phyloP scores from a whole-genome alignment of 2,329 filamentous ascomycete genomes.

The Colletotrichum sp. region DNA sequence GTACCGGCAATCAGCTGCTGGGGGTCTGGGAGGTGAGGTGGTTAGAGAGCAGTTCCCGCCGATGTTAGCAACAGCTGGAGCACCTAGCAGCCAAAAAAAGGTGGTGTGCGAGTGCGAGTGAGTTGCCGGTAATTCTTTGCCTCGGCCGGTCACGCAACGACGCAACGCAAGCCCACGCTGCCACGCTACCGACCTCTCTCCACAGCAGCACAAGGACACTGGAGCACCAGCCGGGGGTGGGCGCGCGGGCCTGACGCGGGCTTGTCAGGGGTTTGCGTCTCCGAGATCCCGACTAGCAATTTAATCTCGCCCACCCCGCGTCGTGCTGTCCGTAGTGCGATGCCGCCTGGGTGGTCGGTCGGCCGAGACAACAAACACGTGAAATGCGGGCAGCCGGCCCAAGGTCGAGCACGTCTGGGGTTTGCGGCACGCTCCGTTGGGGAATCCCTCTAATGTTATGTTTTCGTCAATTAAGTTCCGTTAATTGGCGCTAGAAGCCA shows the following conservation, averaged over 20 bases:
- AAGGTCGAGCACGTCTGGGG: neutral
- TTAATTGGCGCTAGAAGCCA: neutral
- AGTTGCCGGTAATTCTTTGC: conserved; percentile 16
- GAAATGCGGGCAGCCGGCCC: conserved; percentile 6
- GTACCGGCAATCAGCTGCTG: conserved; percentile 16
- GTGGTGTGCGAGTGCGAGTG: conserved; percentile 1
- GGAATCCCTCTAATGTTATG: neutral
- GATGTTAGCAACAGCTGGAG: neutral
- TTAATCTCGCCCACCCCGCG: conserved; percentile 9
- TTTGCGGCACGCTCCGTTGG: neutral
- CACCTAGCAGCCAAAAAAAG: neutral
- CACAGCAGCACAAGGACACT: neutral
- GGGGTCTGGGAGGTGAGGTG: neutral
- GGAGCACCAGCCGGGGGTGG: neutral
- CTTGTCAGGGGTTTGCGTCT: conserved; percentile 19
- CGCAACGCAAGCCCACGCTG: neutral
- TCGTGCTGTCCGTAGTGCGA: neutral
- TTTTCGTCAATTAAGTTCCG: neutral
- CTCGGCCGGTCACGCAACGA: conserved; percentile 19
- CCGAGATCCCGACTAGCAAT: conserved; percentile 18
- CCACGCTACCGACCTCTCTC: neutral
- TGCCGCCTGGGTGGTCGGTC: neutral
- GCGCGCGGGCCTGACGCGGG: conserved; percentile 14
- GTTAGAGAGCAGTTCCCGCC: neutral
- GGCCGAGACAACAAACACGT: conserved; percentile 13